These are phyloP conservation scores for Lecanosticta acicola DNA, from an alignment of 2,329 filamentous ascomycete genomes.

Conservation along the genomic window DNA sequence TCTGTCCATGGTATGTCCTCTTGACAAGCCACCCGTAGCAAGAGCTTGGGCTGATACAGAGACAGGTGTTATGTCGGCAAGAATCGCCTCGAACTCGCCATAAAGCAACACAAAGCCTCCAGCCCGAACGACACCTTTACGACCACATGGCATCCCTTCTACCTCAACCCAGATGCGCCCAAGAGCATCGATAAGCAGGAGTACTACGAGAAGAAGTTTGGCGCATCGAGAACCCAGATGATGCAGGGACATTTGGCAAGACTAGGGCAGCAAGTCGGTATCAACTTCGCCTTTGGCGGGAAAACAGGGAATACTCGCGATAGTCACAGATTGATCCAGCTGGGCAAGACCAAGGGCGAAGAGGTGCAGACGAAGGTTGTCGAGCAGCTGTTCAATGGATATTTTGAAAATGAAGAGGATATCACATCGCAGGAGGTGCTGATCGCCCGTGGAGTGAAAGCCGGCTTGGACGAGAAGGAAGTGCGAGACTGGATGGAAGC, in stretches of 20 bases:
- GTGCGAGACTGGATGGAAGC: constrained; percentile 40
- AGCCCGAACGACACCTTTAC: constrained; percentile 62
- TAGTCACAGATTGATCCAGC: constrained; percentile 69
- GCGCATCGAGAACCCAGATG: constrained; percentile 53
- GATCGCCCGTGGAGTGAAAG: constrained; percentile 38
- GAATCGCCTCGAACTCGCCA: constrained; percentile 66
- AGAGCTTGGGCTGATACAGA: constrained; percentile 2
- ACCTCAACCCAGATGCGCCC: constrained; percentile 64
- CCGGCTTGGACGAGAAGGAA: constrained; percentile 41
- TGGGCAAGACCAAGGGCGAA: constrained; percentile 53
- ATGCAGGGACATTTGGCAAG: constrained; percentile 54
- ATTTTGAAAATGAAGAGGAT: constrained; percentile 46
- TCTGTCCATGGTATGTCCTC: constrained; percentile 57
- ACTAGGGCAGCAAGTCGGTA: constrained; percentile 60
- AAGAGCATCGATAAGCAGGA: constrained; percentile 48
- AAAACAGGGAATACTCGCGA: constrained; percentile 72
- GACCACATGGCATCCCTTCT: constrained; percentile 72
- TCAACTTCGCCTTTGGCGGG: constrained; percentile 67
- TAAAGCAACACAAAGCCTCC: constrained; percentile 54
- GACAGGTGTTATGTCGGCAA: constrained; percentile 66
- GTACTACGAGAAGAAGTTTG: constrained; percentile 60
- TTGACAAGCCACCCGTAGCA: not conserved
- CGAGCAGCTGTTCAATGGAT: constrained; percentile 56
- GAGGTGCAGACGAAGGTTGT: constrained; percentile 56
- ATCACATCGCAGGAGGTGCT: constrained; percentile 41